A percentile compares a stretch with the other conserved stretches of the same genome.
phyloP scores from a whole-genome alignment of 257 asterid genomes.

The Ajuga chamaepitys region DNA sequence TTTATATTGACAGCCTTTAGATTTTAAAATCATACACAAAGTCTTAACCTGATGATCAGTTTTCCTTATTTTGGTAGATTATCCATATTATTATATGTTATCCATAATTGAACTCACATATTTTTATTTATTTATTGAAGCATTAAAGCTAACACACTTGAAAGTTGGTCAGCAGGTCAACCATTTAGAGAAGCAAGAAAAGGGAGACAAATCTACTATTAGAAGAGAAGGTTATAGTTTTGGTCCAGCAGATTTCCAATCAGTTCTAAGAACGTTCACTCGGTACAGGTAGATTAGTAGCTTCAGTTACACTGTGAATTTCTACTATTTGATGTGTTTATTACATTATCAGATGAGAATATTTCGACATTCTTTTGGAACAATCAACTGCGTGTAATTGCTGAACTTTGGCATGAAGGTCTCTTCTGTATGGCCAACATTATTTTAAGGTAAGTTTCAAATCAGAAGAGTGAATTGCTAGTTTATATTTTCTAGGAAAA shows the following conservation, averaged over 20 bases:
- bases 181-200: conserved; percentile 34
- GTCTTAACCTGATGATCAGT: neutral
- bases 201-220: conserved; percentile 26
- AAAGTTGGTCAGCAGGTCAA: conserved; percentile 38
- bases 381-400: no score
- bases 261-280: conserved; percentile 73
- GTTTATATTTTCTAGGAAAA: neutral
- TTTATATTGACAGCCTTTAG: neutral
- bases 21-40: neutral
- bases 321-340: conserved; percentile 1
- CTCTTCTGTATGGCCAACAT: conserved; percentile 78
- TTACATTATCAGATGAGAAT: conserved; percentile 12
- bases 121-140: no score
- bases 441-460: conserved; percentile 60
- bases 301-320: conserved; percentile 11
- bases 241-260: conserved; percentile 74
- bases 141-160: neutral
- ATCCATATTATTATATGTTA: neutral
- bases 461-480: neutral
- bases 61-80: neutral
- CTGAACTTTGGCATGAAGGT: conserved; percentile 77
- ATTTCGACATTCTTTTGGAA: conserved; percentile 14
- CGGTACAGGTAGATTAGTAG: conserved; percentile 51
- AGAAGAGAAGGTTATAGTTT: conserved; percentile 64
- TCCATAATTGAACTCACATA: neutral